Evolutionary conservation across 2,329 filamentous ascomycete species (phyloP), one percentile per base, ranked within the genome.

Genomic region (Alternaria gansuensis): DNA sequence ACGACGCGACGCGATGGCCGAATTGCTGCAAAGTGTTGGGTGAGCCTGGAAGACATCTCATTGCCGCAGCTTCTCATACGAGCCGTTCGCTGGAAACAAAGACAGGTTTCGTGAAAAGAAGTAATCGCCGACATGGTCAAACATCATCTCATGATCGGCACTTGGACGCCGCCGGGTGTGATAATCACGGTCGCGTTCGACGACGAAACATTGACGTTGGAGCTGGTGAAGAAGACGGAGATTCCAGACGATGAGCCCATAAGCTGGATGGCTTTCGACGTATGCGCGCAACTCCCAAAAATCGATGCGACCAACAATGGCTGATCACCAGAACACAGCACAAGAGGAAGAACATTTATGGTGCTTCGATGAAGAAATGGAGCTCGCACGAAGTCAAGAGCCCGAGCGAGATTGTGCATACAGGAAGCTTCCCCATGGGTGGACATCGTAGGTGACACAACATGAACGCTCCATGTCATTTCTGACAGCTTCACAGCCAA

Each of bases 361-460:
- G 92, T 70, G 89, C 92, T 3, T 91, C 91, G 60, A 95, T 95
- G 91, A 96, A 96, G 83, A 94, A 93, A 77, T 96, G 92, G 91
- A 89, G 89, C 49, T 93, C 90, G 75, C 94, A 91, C 77, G 82
- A 87, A 44, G 90, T 96, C 70, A 86, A 88, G 69, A 89, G 86
- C 67, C 90, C 92, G 3, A 88, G 87, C 2, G 87, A 92, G 49
- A 95, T 96, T 65, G 80, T 87, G 45, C 92, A 95, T 67, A 85
- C 75, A 83, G 83, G 43, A 92, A 92, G 13, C 88, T 92, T 77
- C 29, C 84, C 90, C 2, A 89, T 96, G 77, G 87, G 86, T 43
- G 89, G 91, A 67, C 85, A 96, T 74, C 86, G 90, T 92, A 83
- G 54, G 86, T 80, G 8, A 31, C n/a, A 11, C 29, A 17, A 10